Evolutionary conservation across 805 yeast species (phyloP).

Genomic region (Ascoidea tarda): DNA sequence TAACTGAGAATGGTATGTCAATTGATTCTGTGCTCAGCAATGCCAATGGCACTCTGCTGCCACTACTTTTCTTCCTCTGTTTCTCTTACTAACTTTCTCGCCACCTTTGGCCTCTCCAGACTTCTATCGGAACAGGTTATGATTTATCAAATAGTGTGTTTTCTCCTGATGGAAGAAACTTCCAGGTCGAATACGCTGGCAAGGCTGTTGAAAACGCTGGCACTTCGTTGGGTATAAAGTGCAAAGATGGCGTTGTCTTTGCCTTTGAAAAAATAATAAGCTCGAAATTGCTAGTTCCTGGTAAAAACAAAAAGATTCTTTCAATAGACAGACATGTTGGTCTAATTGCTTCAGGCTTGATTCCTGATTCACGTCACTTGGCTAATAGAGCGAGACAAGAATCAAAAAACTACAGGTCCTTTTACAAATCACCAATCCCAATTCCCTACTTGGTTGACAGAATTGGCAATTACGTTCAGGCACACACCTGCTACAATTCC

Average conservation of each 20-base stretch:
- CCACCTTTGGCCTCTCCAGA: constrained; percentile 20
- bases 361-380: constrained; percentile 94
- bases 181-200: constrained; percentile 95
- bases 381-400: constrained; percentile 90
- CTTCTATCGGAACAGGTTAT: constrained; percentile 98
- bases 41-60: background rate
- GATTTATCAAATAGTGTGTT: constrained; percentile 95
- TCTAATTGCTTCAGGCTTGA: constrained; percentile 84
- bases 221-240: constrained; percentile 85
- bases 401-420: constrained; percentile 61
- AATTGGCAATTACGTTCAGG: constrained; percentile 84
- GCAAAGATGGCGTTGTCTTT: constrained; percentile 86
- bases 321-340: constrained; percentile 90
- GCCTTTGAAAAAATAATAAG: constrained; percentile 91
- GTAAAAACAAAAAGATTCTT: constrained; percentile 81
- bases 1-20: too few relatives aligned
- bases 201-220: constrained; percentile 98
- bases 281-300: constrained; percentile 81
- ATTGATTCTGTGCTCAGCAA: too few relatives aligned
- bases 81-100: background rate
- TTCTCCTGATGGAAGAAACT: constrained; percentile 77
- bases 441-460: constrained; percentile 76
- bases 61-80: background rate
- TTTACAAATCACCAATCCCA: constrained; percentile 65
- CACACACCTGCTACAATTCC: constrained; percentile 88